Percentiles rank a stretch among this genome's conserved stretches.
These are phyloP conservation scores for Sugiyamaella smithiae DNA, from an alignment of 805 yeast genomes.

Conservation along the genomic window DNA sequence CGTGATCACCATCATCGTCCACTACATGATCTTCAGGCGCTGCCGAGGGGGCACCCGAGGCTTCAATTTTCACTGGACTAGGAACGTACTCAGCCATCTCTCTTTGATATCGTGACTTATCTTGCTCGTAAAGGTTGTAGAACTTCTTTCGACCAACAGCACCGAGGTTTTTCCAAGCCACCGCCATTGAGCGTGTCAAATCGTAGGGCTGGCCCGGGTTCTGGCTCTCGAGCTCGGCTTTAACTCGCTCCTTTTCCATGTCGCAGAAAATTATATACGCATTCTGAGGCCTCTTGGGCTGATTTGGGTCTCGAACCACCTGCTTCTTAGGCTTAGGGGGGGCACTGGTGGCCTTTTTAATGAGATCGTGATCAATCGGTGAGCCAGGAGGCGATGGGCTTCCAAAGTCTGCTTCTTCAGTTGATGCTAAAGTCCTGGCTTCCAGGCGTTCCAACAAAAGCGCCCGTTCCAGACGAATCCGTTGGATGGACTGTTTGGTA, in stretches of 20 bases:
- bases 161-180: slow-evolving; percentile 71
- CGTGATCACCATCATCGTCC: slow-evolving; percentile 24
- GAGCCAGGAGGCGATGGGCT: slow-evolving; percentile 32
- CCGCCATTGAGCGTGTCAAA: slow-evolving; percentile 74
- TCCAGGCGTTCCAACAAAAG: slow-evolving; percentile 79
- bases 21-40: slow-evolving; percentile 5
- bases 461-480: slow-evolving; percentile 80
- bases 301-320: slow-evolving; percentile 68
- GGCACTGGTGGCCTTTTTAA: slow-evolving; percentile 8
- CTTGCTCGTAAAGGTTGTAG: slow-evolving; percentile 72
- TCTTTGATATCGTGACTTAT: slow-evolving; percentile 65
- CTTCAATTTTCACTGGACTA: slow-evolving; percentile 10
- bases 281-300: slow-evolving; percentile 87
- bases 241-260: slow-evolving; percentile 70
- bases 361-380: slow-evolving; percentile 13
- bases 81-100: slow-evolving; percentile 58
- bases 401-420: slow-evolving; percentile 28
- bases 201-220: slow-evolving; percentile 52
- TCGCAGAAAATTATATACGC: slow-evolving; percentile 89
- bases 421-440: slow-evolving; percentile 32
- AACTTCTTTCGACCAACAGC: slow-evolving; percentile 60
- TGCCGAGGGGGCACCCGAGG: background rate
- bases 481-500: slow-evolving; percentile 68
- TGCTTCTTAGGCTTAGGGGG: slow-evolving; percentile 28
- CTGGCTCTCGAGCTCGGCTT: slow-evolving; percentile 54